Evolutionary conservation across 352 stramenopile species (phyloP), one percentile per base, ranked within the genome.

Genomic region (Phytophthora palmivora): DNA sequence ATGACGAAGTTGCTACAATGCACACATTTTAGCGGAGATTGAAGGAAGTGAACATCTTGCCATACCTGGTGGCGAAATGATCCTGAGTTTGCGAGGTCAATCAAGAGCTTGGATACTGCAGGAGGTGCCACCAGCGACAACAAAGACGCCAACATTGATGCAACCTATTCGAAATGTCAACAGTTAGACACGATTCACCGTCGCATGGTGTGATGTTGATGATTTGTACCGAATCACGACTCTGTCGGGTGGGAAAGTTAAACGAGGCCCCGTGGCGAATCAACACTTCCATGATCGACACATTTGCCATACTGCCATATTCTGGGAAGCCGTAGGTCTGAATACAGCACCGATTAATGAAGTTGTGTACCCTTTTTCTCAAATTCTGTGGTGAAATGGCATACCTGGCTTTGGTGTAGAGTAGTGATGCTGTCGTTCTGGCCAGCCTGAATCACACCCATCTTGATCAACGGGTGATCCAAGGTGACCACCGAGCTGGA

Each of bases 261-360:
- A 64, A 64, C n/a, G 42, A 51, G 37, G 56, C 56, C 15, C 30
- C 30, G 56, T 64, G 36, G 11, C 46, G 46, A 28, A 64, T 57
- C 36, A 64, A n/a, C 19, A 57, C 37, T 28, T 57, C 44, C 45
- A 63, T 51, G 26, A 57, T 44, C 15, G 44, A 26, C 46, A 50
- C 12, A 19, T 57, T 50, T 14, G 21, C 44, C 3, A 51, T n/a
- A 7, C 22, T 15, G 9, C 51, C 37, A 28, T 57, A 50, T 3
- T 30, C 19, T 44, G 56, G 56, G 16, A 50, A 51, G 18, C 14
- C 41, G 15, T 32, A 18, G 24, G 3, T 28, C 24, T 28, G 24
- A 6, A 6, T 28, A 24, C 16, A 32, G 2, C 16, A 28, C 19
- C 10, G 19, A 19, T 8, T 41, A 9, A 8, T 16, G 24, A 53